Percentiles rank a stretch among this genome's conserved stretches.
Evolutionary conservation across 805 yeast species (phyloP).

Genomic region (Danielozyma ontarioensis): DNA sequence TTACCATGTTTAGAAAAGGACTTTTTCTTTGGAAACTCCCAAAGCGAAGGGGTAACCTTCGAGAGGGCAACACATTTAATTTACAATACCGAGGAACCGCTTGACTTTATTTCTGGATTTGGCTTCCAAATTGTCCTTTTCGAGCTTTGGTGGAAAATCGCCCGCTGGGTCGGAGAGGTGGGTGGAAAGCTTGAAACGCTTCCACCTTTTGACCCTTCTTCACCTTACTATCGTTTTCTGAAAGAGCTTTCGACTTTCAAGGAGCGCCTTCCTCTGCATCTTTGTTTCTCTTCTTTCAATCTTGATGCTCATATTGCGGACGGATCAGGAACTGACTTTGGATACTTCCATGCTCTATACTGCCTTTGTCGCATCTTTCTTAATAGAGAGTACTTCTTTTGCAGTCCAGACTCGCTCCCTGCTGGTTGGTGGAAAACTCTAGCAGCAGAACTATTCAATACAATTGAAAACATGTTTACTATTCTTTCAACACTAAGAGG

Average conservation of each 20-base stretch:
- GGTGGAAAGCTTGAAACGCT: slow-evolving; percentile 23
- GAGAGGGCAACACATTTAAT: slow-evolving; percentile 8
- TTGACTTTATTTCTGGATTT: slow-evolving; percentile 12
- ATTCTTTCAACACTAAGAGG: slow-evolving; percentile 16
- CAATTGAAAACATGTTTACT: slow-evolving; percentile 17
- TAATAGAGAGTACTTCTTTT: slow-evolving; percentile 31
- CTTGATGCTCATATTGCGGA: slow-evolving; percentile 22
- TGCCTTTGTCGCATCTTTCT: slow-evolving; percentile 29
- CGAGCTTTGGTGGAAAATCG: slow-evolving; percentile 33
- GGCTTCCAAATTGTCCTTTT: slow-evolving; percentile 26
- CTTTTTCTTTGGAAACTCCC: slow-evolving; percentile 20
- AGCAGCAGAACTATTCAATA: slow-evolving; percentile 13
- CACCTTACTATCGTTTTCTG: slow-evolving; percentile 20
- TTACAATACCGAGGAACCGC: slow-evolving; percentile 1
- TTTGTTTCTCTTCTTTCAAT: slow-evolving; percentile 18
- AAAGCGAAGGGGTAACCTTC: slow-evolving; percentile 9
- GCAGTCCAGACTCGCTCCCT: slow-evolving; percentile 23
- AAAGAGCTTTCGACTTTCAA: slow-evolving; percentile 17
- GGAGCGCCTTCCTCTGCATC: slow-evolving; percentile 17
- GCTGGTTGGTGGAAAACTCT: slow-evolving; percentile 23
- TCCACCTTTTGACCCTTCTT: slow-evolving; percentile 24
- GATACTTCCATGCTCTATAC: slow-evolving; percentile 28
- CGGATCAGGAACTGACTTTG: slow-evolving; percentile 26
- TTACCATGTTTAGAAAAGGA: slow-evolving; percentile 29
- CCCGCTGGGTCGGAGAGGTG: slow-evolving; percentile 34